Base-by-base conservation (phyloP, 257 asterid species). In the Solanum pennellii region DNA sequence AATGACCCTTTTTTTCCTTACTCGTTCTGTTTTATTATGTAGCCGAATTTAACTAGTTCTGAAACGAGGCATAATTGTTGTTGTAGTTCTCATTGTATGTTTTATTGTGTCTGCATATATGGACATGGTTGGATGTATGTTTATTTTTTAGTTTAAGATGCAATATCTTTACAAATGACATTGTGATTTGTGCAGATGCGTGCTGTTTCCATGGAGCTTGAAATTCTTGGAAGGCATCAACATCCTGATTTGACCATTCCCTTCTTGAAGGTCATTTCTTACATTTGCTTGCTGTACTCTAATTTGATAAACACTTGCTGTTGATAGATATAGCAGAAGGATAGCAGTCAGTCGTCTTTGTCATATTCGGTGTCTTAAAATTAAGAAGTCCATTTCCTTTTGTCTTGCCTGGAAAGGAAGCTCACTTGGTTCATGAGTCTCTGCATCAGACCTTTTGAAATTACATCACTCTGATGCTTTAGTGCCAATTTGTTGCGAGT, bases 221-320 rank as follows among this genome's bases (percentile, higher is more conserved):
- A 97, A 90, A 93, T 97, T 92, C 96, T 97, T 87, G 97, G 98
- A 92, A 93, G 99, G 91, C 96, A 91, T 91, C 98, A 90, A 86
- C 98, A 94, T 92, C 99, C 99, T 42, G 93, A 92, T 77, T 92
- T 97, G 88, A 97, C 99, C 68, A 91, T 94, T 88, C 93, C 99
- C 87, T 97, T 97, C 91, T 90, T 96, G 92, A 96, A 95, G 99
- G 99, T 96, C 60, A 77, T 86, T 60, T 86, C 82, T 90, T 72
- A 42, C 79, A 33, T 29, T 25, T 87, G 86, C 80, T 73, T 88
- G 85, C 59, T 82, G 27, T 62, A 80, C 66, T 73, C 62, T 82
- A 25, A 79, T 59, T 20, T 88, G 83, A 86, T 82, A 87, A 83
- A 44, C 66, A 35, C 56, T n/a, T 83, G 87, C 62, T 76, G 80